These are phyloP conservation scores for Pleurotus giganteus DNA, from an alignment of 768 basidiomycete species.

Conservation along the genomic window DNA sequence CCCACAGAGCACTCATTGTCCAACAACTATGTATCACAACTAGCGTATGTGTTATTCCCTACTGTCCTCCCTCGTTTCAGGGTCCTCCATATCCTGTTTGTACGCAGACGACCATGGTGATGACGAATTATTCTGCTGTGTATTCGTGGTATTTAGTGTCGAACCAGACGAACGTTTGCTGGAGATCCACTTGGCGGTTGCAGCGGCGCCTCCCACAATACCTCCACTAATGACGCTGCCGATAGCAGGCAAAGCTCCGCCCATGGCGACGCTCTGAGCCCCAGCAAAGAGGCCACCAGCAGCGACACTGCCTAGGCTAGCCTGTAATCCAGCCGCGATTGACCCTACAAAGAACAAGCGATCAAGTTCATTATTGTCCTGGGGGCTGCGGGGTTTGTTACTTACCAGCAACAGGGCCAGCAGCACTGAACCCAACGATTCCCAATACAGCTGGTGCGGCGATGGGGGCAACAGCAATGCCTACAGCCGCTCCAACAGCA, in stretches of 20 bases:
- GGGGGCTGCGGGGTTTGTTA: neutral
- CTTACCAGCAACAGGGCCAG: constrained; percentile 11
- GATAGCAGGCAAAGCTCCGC: constrained; percentile 9
- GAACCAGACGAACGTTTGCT: too few species aligned
- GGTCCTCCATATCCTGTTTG: too few species aligned
- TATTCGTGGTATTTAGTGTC: too few species aligned
- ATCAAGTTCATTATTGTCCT: neutral
- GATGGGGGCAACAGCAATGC: constrained; percentile 12
- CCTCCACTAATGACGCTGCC: constrained; percentile 7
- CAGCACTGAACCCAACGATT: neutral
- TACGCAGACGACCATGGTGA: too few species aligned
- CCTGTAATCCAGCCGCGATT: constrained; percentile 10
- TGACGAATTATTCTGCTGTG: too few species aligned
- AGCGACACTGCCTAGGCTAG: constrained; percentile 4
- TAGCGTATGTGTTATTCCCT: too few species aligned
- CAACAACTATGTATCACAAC: too few species aligned
- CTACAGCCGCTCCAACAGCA: constrained; percentile 4
- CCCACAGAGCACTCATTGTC: too few species aligned
- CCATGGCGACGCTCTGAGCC: constrained; percentile 12
- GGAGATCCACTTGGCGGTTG: too few species aligned
- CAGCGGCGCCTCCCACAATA: neutral
- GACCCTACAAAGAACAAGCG: constrained; percentile 7
- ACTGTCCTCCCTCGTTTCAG: too few species aligned
- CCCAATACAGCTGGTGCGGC: constrained; percentile 12
- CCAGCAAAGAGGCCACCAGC: constrained; percentile 10